Percentiles rank a stretch among this genome's conserved stretches.
Evolutionary conservation across 208 protist genomes (phyloP).

Genomic region (Willaertia magna): DNA sequence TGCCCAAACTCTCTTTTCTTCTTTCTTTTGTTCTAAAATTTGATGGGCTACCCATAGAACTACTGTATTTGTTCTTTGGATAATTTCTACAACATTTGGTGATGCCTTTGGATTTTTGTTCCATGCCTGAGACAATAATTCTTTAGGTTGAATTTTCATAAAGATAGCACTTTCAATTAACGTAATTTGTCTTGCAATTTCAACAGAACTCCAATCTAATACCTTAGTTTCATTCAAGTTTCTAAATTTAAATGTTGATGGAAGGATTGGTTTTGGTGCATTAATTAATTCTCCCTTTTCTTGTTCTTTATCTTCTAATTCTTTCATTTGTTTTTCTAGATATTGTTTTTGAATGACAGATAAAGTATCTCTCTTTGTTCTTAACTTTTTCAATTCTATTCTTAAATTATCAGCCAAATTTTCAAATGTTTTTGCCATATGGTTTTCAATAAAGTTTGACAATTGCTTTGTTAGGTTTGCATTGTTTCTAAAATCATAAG

Average conservation of each 20-base stretch:
- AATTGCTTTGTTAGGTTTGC: background rate
- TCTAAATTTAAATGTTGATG: background rate
- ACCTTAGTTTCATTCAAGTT: background rate
- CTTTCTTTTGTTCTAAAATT: background rate
- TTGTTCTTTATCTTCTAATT: background rate
- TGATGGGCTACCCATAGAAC: background rate
- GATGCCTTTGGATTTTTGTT: background rate
- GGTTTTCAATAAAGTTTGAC: background rate
- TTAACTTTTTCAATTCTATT: background rate
- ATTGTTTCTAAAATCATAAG: background rate
- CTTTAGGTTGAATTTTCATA: slow-evolving; percentile 10
- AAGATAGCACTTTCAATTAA: slow-evolving; percentile 22
- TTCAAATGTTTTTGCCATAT: slow-evolving; percentile 1
- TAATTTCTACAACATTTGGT: slow-evolving; percentile 4
- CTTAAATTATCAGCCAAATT: background rate
- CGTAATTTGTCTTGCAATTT: slow-evolving; percentile 18
- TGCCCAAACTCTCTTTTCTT: background rate
- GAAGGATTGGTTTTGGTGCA: background rate
- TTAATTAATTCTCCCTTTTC: too few species aligned
- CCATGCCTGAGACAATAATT: background rate
- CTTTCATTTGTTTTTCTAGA: background rate
- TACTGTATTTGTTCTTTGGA: background rate
- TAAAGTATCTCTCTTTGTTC: background rate
- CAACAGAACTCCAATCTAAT: background rate
- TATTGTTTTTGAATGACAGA: background rate